Conservation (phyloP, 805 yeast species). For the Scheffersomyces coipomensis region DNA sequence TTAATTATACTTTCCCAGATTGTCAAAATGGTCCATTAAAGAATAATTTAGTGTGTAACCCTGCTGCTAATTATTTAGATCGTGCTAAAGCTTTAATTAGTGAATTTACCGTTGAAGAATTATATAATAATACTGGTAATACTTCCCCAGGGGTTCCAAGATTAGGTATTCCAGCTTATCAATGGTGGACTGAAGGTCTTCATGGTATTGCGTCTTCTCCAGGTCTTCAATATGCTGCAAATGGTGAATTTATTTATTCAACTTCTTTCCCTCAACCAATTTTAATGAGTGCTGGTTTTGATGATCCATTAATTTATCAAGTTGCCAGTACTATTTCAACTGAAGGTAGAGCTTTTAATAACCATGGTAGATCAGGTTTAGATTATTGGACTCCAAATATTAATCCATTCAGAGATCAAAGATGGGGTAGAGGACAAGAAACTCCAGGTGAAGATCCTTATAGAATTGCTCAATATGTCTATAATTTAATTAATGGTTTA, state of each 20-base stretch:
- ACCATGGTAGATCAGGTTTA: constrained; percentile 6
- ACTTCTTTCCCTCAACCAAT: constrained; percentile 7
- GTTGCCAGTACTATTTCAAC: constrained; percentile 3
- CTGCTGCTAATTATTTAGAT: background rate
- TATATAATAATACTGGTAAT: constrained; percentile 3
- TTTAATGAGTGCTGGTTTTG: constrained; percentile 4
- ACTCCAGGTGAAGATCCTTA: constrained; percentile 8
- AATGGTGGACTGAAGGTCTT: constrained; percentile 7
- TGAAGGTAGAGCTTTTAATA: constrained; percentile 6
- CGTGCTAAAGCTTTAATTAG: constrained; percentile 5
- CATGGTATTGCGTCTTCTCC: constrained; percentile 5
- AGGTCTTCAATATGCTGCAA: constrained; percentile 1
- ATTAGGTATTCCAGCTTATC: constrained; percentile 6
- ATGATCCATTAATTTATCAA: constrained; percentile 2
- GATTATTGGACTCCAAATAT: constrained; percentile 5
- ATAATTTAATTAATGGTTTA: constrained; percentile 4
- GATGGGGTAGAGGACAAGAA: constrained; percentile 10
- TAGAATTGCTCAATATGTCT: constrained; percentile 3
- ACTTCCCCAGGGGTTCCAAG: constrained; percentile 4
- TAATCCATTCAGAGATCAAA: constrained; percentile 5
- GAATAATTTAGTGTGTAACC: constrained; percentile 3
- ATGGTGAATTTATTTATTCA: constrained; percentile 1
- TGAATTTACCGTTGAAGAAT: constrained; percentile 3
- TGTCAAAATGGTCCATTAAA: constrained; percentile 6
- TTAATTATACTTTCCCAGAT: constrained; percentile 5